Evolutionary conservation across 2,329 filamentous ascomycete genomes (phyloP).

Genomic region (Fusarium oxysporum): DNA sequence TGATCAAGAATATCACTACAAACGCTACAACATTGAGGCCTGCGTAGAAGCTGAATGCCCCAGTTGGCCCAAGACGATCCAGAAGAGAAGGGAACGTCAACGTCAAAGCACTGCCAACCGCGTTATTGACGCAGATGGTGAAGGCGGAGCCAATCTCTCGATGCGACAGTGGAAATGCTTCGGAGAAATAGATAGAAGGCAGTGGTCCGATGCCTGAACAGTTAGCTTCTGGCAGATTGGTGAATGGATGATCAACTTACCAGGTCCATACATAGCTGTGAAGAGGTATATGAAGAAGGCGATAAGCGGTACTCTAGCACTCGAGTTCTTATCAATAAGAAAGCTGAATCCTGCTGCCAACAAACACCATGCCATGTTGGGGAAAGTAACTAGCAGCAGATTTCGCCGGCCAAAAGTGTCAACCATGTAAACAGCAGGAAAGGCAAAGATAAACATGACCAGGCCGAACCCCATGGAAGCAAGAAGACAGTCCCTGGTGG

Average conservation of each 20-base stretch:
- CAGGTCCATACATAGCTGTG: slow-evolving; percentile 56
- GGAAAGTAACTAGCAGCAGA: slow-evolving; percentile 51
- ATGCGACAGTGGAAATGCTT: slow-evolving; percentile 66
- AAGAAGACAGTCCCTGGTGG: slow-evolving; percentile 54
- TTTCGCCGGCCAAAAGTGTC: slow-evolving; percentile 63
- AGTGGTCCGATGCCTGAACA: slow-evolving; percentile 46
- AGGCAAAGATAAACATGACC: slow-evolving; percentile 64
- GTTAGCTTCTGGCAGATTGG: not conserved
- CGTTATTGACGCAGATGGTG: slow-evolving; percentile 49
- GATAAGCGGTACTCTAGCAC: slow-evolving; percentile 58
- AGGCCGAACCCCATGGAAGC: slow-evolving; percentile 66
- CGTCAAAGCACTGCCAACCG: slow-evolving; percentile 42
- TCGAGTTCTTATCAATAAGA: slow-evolving; percentile 54
- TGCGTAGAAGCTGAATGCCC: slow-evolving; percentile 70
- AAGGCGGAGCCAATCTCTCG: slow-evolving; percentile 54
- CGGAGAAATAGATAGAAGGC: slow-evolving; percentile 61
- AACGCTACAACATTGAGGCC: slow-evolving; percentile 70
- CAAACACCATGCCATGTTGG: slow-evolving; percentile 48
- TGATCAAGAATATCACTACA: slow-evolving; percentile 71
- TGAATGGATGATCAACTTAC: slow-evolving; percentile 23
- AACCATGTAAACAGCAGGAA: slow-evolving; percentile 65
- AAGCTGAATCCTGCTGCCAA: slow-evolving; percentile 57
- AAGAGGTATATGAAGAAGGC: slow-evolving; percentile 65
- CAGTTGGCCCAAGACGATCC: slow-evolving; percentile 51
- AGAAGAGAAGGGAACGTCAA: slow-evolving; percentile 61